Evolutionary conservation across 2,329 filamentous ascomycete species (phyloP), one percentile per base, ranked within the genome.

Genomic region (Parafenestella ontariensis): DNA sequence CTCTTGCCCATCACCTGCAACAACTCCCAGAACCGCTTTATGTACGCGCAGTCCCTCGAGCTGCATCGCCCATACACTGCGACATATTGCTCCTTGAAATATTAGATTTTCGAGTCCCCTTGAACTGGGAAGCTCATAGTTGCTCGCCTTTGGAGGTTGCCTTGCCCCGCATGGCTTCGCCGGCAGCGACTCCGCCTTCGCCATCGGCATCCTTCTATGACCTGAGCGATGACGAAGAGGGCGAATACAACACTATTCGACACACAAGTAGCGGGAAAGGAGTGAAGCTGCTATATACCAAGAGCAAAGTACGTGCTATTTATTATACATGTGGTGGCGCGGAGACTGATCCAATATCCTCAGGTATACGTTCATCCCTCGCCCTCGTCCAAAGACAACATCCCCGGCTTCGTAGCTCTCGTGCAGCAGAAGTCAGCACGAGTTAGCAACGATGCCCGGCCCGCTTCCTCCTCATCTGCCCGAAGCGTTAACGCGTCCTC

Each of bases 351-450:
- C 52, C 59, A 44, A 49, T 23, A 33, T 45, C 21, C 49, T 44
- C 66, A 93, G 89, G 95, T 99, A 74, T 99, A 98, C 73, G 89
- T 99, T 39, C 95, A 99, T 75, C 95, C 95, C 1, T 92, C 92
- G 0, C 90, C 94, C 0, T 96, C 92, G 0, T 85, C 93, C 52
- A 96, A 93, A 79, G 95, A 99, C 80, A 99, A 99, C 65, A 96
- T 99, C 51, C 82, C 92, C 3, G 95, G 95, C 41, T 99, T 95
- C 74, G 88, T 99, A 65, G 94, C 95, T 17, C 83, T 99, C 2
- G 82, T 99, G 13, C 92, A 99, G 75, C 94, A 99, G 73, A 96
- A 96, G 74, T 82, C 68, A 10, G 61, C 68, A 24, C 41, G 54
- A 3, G 52, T 39, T 36, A 36, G 65, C 33, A 68, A 59, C 52